Conservation (phyloP, 139 green algal genomes). For the Closterium sp. region DNA sequence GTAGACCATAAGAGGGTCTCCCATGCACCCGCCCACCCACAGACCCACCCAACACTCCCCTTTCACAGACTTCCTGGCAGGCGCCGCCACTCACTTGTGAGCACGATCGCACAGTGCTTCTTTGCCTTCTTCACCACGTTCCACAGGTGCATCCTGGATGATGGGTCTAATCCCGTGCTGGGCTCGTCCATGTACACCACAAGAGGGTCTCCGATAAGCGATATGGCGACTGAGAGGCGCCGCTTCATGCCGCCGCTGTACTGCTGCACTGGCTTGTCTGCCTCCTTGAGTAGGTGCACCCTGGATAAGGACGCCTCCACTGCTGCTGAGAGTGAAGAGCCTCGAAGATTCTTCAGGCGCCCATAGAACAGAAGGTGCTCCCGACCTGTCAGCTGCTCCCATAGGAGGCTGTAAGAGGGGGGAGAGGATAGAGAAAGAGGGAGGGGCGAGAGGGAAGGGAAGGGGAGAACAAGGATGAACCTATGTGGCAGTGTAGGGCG, state of each 20-base stretch:
- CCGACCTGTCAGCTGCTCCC: not conserved
- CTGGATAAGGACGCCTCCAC: not conserved
- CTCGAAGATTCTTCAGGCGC: slow-evolving; percentile 72
- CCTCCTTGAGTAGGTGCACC: slow-evolving; percentile 1
- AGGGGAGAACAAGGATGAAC: not conserved
- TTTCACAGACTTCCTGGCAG: no score
- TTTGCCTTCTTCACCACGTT: slow-evolving; percentile 63
- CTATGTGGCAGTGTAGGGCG: not conserved
- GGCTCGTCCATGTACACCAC: slow-evolving; percentile 88
- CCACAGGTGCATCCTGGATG: slow-evolving; percentile 73
- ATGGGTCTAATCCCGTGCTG: slow-evolving; percentile 80
- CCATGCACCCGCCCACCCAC: not conserved
- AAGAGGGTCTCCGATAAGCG: slow-evolving; percentile 57
- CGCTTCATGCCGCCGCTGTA: slow-evolving; percentile 62
- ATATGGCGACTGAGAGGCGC: slow-evolving; percentile 69
- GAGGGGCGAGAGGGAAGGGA: not conserved
- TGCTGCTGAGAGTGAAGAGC: not conserved
- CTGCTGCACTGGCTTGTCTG: slow-evolving; percentile 39
- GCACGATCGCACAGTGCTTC: slow-evolving; percentile 70
- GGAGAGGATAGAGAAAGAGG: not conserved
- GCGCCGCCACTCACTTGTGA: slow-evolving; percentile 76
- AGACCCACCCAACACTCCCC: no score
- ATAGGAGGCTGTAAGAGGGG: not conserved
- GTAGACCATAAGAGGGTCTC: slow-evolving; percentile 58
- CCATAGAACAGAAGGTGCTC: slow-evolving; percentile 93